A percentile compares a stretch with the other conserved stretches of the same genome.
phyloP scores from a whole-genome alignment of 2,329 filamentous ascomycete species.

The Phoma herbarum region DNA sequence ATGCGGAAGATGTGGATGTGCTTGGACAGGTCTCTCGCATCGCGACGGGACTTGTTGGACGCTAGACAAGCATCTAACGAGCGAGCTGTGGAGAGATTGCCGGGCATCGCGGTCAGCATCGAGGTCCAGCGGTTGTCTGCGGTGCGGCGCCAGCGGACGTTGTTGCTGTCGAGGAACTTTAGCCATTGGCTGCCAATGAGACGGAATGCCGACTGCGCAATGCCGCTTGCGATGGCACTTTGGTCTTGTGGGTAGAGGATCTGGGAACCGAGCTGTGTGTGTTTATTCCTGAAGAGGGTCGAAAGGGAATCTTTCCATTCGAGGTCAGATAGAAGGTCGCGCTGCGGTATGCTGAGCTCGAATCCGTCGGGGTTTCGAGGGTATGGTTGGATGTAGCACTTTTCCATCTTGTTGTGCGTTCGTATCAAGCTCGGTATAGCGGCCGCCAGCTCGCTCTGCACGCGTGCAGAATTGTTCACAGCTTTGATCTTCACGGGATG shows the following conservation, averaged over 20 bases:
- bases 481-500: slow-evolving; percentile 21
- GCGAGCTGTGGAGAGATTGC: slow-evolving; percentile 24
- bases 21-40: slow-evolving; percentile 26
- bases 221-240: slow-evolving; percentile 33
- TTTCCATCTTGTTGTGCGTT: slow-evolving; percentile 12
- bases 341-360: slow-evolving; percentile 30
- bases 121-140: slow-evolving; percentile 26
- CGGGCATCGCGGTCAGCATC: slow-evolving; percentile 35
- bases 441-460: background rate
- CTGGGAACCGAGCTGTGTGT: slow-evolving; percentile 30
- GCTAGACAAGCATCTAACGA: slow-evolving; percentile 26
- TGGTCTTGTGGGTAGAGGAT: slow-evolving; percentile 38
- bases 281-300: slow-evolving; percentile 25
- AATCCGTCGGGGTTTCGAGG: slow-evolving; percentile 31
- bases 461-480: slow-evolving; percentile 1
- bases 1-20: slow-evolving; percentile 41
- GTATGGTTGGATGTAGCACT: slow-evolving; percentile 34
- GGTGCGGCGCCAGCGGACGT: slow-evolving; percentile 35
- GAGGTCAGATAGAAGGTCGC: slow-evolving; percentile 32
- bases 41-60: slow-evolving; percentile 15
- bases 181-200: slow-evolving; percentile 41
- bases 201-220: slow-evolving; percentile 33
- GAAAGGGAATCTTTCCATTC: slow-evolving; percentile 37
- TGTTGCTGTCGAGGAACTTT: slow-evolving; percentile 31
- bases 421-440: slow-evolving; percentile 25